Evolutionary conservation across 768 basidiomycete species (phyloP).

Genomic region (Galerina marginata): DNA sequence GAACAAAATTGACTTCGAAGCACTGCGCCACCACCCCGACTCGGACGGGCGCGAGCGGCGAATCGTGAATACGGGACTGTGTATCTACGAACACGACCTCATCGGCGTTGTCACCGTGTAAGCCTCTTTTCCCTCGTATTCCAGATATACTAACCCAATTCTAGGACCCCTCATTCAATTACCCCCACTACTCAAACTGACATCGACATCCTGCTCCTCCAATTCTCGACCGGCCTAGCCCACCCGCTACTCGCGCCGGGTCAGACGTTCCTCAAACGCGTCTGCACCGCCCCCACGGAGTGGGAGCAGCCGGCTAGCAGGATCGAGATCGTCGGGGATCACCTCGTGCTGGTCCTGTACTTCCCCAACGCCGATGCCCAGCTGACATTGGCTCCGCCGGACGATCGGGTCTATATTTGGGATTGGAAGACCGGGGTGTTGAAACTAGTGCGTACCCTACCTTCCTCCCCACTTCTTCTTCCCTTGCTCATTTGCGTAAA

Average conservation of each 20-base stretch:
- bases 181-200: neutral
- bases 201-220: slow-evolving; percentile 32
- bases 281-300: slow-evolving; percentile 24
- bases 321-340: slow-evolving; percentile 52
- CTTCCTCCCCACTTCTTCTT: neutral
- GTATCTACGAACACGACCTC: slow-evolving; percentile 50
- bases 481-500: neutral
- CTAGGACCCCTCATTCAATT: neutral
- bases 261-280: slow-evolving; percentile 29
- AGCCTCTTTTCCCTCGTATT: slow-evolving; percentile 14
- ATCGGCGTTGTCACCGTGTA: slow-evolving; percentile 46
- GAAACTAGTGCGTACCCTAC: slow-evolving; percentile 35
- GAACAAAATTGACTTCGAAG: slow-evolving; percentile 23
- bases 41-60: slow-evolving; percentile 19
- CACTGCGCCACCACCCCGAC: neutral
- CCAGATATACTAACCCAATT: neutral
- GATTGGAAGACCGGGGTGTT: slow-evolving; percentile 48
- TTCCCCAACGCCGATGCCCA: slow-evolving; percentile 20
- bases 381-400: neutral
- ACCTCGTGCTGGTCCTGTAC: slow-evolving; percentile 44
- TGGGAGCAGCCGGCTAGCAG: slow-evolving; percentile 38
- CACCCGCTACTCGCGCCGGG: slow-evolving; percentile 36
- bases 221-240: slow-evolving; percentile 41
- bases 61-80: slow-evolving; percentile 49
- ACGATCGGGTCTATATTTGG: slow-evolving; percentile 44